Evolutionary conservation across 345 rosid species (phyloP), one percentile per base, ranked within the genome.

Genomic region (Salix brachista): DNA sequence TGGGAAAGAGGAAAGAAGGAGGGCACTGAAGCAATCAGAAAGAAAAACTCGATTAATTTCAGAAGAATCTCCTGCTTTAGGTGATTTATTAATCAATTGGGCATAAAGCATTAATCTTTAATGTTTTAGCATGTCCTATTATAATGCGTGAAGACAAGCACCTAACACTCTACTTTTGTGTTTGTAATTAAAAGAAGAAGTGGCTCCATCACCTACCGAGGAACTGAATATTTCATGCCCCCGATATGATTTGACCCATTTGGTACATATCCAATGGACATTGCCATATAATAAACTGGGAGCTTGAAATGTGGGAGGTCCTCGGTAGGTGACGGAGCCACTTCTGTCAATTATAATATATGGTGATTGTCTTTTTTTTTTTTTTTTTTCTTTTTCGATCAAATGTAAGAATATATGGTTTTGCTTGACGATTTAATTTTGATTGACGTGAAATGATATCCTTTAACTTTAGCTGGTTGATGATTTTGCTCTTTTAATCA

Each of bases 1-100:
- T 69, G 21, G 75, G 80, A 80, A 76, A 75, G 68, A 69, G 67
- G 77, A 60, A 80, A 70, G 80, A 65, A 71, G 72, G 41, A 58
- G 60, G 32, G 12, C 18, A 32, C 9, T 56, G 64, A 69, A 69
- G 61, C 54, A 36, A 42, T 34, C 9, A 19, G 60, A 69, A 42
- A 67, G 44, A 64, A 71, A 44, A 26, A 8, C 70, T 56, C 34
- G 67, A 52, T 64, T 14, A 62, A 6, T 18, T 17, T 28, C 67
- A 48, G 37, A 46, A 1, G 77, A 71, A 16, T 21, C 65, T 34
- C 58, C 18, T 6, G 23, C 4, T 42, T 69, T 18, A 36, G 42
- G 62, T 8, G 46, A 54, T 41, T 5, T 26, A 67, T 5, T 26
- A 67, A n/a, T 52, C 58, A 54, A 54, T 21, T 54, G 60, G 60